Conservation (phyloP, 2,329 filamentous ascomycete genomes). For the Aspergillus persii region DNA sequence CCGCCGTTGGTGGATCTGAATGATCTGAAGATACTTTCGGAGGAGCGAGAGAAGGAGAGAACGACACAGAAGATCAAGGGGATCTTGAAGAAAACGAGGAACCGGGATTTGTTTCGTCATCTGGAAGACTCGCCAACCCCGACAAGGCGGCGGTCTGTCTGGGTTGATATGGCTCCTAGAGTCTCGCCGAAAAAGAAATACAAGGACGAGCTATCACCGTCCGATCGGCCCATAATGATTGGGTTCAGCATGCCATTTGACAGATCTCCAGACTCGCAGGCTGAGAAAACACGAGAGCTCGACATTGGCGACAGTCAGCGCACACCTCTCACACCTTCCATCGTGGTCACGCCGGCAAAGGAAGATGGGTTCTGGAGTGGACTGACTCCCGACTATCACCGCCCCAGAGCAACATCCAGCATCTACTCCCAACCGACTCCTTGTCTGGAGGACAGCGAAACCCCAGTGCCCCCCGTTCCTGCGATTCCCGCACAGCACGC, state of each 20-base stretch:
- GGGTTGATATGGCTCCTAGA: conserved; percentile 15
- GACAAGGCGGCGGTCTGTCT: conserved; percentile 12
- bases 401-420: conserved; percentile 40
- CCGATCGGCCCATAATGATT: conserved; percentile 47
- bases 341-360: conserved; percentile 46
- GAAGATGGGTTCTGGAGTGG: conserved; percentile 39
- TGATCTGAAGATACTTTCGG: conserved; percentile 37
- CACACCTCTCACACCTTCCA: conserved; percentile 45
- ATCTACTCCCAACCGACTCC: conserved; percentile 45
- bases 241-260: conserved; percentile 42
- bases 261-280: conserved; percentile 24
- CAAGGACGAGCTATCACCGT: conserved; percentile 41
- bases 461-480: conserved; percentile 41
- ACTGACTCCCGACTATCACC: conserved; percentile 22
- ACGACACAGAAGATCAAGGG: conserved; percentile 22
- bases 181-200: conserved; percentile 24
- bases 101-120: conserved; percentile 20
- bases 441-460: conserved; percentile 21
- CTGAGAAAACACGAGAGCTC: conserved; percentile 21
- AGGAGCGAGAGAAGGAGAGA: conserved; percentile 33
- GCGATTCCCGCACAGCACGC: conserved; percentile 37
- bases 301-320: conserved; percentile 29
- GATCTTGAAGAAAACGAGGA: conserved; percentile 21
- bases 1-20: conserved; percentile 37
- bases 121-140: conserved; percentile 15